Evolutionary conservation across 768 basidiomycete species (phyloP), one percentile per base, ranked within the genome.

Genomic region (Termitomyces sp.): DNA sequence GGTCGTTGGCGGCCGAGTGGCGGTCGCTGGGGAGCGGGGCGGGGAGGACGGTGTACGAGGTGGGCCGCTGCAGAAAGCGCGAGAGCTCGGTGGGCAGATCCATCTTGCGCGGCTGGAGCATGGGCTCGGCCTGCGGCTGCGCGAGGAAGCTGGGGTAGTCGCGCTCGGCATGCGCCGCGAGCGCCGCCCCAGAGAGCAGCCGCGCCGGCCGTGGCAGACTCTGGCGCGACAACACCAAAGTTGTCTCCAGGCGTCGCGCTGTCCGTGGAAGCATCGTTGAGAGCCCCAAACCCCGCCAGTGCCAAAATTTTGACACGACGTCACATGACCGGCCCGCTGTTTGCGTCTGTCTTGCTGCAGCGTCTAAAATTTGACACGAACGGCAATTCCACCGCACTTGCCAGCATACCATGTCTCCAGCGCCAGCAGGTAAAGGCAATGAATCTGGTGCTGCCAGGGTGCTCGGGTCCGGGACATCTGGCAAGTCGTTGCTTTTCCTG

Each of bases 361-460:
- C 56, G 33, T 56, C 56, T 46, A 60, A 63, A 55, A 41, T 63
- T 60, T 63, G 56, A 54, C 46, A 37, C 52, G 33, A 57, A 51
- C 33, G 50, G 61, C 54, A 51, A 45, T 60, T 57, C 59, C 44
- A 57, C 51, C 55, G 29, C 54, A 55, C 55, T 26, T 34, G 31
- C 33, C 59, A 56, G 61, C 59, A 62, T 58, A 51, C 57, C 49
- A 54, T 79, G 70, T 81, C 81, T 48, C 78, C 79, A 37, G 69
- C 74, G 54, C 67, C 64, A 15, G 67, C 77, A 77, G 60, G 87
- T 81, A 75, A 72, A 72, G 66, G 87, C 72, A 90, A 83, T 69
- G 95, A 98, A 66, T 97, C 95, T 54, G 94, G 87, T 18, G 80
- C 89, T 24, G 96, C 96, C 55, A 84, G 96, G 52, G 77, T 98